Conservation (phyloP, 371 early-diverging fungal species). For the Mortierella sp. region DNA sequence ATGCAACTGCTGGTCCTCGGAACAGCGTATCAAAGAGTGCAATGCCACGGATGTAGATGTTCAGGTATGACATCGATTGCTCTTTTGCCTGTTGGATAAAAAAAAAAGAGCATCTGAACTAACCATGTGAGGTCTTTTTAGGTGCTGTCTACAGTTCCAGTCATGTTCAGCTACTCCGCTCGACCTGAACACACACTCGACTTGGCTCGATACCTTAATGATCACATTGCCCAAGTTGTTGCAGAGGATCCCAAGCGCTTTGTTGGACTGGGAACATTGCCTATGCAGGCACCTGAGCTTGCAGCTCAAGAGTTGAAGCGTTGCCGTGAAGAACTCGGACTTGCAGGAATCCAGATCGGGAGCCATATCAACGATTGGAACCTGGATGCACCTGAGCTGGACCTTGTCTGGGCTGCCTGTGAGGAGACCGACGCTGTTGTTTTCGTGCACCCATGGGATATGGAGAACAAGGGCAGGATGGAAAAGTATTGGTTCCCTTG, state of each 20-base stretch:
- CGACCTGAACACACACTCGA: constrained; percentile 66
- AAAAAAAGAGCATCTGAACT: no score
- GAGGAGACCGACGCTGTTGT: constrained; percentile 72
- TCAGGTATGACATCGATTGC: constrained; percentile 56
- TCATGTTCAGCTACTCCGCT: constrained; percentile 77
- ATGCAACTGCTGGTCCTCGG: constrained; percentile 78
- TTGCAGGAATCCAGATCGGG: constrained; percentile 78
- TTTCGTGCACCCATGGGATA: constrained; percentile 83
- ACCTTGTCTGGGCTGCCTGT: constrained; percentile 72
- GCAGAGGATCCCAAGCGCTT: constrained; percentile 72
- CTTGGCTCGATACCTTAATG: constrained; percentile 69
- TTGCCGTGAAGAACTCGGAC: constrained; percentile 73
- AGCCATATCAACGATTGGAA: constrained; percentile 80
- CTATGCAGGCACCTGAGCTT: constrained; percentile 77
- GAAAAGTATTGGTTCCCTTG: constrained; percentile 83
- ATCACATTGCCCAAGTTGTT: constrained; percentile 76
- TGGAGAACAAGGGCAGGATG: constrained; percentile 70
- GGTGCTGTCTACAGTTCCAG: constrained; percentile 77
- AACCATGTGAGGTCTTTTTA: constrained; percentile 12
- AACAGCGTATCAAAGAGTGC: constrained; percentile 65
- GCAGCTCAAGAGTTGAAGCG: constrained; percentile 74
- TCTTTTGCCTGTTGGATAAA: background rate
- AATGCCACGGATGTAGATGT: constrained; percentile 65
- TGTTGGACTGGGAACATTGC: constrained; percentile 76
- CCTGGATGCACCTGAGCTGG: constrained; percentile 76